phyloP scores from a whole-genome alignment of 2,329 filamentous ascomycete genomes.

The Claviceps pusilla region DNA sequence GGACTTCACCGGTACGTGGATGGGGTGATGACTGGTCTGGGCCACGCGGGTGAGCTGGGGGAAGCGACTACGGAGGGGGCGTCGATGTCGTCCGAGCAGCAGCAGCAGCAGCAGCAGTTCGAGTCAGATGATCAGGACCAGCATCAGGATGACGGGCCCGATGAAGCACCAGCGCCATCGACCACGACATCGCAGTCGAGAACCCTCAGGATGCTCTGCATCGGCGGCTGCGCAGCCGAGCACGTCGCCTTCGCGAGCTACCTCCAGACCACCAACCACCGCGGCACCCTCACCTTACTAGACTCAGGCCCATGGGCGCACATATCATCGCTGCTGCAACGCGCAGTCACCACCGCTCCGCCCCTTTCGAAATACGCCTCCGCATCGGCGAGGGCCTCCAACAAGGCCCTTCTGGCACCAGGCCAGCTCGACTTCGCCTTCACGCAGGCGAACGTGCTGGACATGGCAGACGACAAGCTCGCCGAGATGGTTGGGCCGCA shows the following conservation, averaged over 20 bases:
- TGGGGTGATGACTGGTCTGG: constrained; percentile 7
- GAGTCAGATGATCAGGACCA: background rate
- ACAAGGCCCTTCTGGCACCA: constrained; percentile 27
- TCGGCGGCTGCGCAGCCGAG: constrained; percentile 47
- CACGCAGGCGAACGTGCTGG: constrained; percentile 33
- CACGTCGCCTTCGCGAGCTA: constrained; percentile 39
- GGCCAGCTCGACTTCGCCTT: constrained; percentile 27
- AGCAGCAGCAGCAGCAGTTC: background rate
- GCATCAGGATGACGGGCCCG: background rate
- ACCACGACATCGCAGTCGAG: background rate
- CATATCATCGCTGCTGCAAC: constrained; percentile 44
- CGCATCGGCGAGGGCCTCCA: constrained; percentile 28
- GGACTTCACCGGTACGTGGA: constrained; percentile 21
- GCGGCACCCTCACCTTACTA: constrained; percentile 44
- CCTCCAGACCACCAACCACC: constrained; percentile 16
- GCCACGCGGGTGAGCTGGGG: background rate
- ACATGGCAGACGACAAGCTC: constrained; percentile 22
- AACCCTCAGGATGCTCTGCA: constrained; percentile 27
- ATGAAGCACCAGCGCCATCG: background rate
- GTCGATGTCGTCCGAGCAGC: background rate
- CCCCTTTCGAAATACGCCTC: constrained; percentile 38
- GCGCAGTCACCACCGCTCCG: constrained; percentile 37
- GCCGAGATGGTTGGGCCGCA: constrained; percentile 14
- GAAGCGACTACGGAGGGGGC: background rate
- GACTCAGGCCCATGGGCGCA: constrained; percentile 68